Evolutionary conservation across 345 rosid genomes (phyloP).

Genomic region (Chamaenerion angustifolium): DNA sequence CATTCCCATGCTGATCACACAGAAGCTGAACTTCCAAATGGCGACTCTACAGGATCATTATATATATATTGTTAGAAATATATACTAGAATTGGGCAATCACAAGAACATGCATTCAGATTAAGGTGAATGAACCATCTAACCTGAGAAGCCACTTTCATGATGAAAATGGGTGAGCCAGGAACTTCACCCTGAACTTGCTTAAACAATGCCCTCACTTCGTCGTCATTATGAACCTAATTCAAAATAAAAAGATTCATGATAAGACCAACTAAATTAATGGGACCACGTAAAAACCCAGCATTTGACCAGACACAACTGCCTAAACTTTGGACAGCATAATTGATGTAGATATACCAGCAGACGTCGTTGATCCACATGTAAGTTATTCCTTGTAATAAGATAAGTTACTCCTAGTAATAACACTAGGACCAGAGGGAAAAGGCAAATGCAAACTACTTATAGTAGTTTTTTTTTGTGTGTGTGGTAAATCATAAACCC

Average conservation of each 20-base stretch:
- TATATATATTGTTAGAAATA: background rate
- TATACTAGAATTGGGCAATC: background rate
- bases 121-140: conserved; percentile 14
- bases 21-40: conserved; percentile 98
- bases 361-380: too few relatives aligned
- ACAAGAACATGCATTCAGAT: conserved; percentile 6
- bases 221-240: conserved; percentile 92
- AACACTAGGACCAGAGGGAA: too few relatives aligned
- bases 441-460: too few relatives aligned
- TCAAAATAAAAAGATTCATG: background rate
- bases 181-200: conserved; percentile 99
- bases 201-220: conserved; percentile 96
- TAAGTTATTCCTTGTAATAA: too few relatives aligned
- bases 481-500: too few relatives aligned
- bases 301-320: too few relatives aligned
- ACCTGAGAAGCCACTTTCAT: conserved; percentile 99
- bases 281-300: too few relatives aligned
- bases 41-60: conserved; percentile 49
- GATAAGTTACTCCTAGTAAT: too few relatives aligned
- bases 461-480: too few relatives aligned
- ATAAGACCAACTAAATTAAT: too few relatives aligned
- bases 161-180: conserved; percentile 97
- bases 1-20: conserved; percentile 91
- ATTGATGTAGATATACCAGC: too few relatives aligned
- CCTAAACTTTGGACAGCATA: too few relatives aligned